These are phyloP conservation scores for Candida pini DNA, from an alignment of 805 yeast genomes.

Conservation along the genomic window DNA sequence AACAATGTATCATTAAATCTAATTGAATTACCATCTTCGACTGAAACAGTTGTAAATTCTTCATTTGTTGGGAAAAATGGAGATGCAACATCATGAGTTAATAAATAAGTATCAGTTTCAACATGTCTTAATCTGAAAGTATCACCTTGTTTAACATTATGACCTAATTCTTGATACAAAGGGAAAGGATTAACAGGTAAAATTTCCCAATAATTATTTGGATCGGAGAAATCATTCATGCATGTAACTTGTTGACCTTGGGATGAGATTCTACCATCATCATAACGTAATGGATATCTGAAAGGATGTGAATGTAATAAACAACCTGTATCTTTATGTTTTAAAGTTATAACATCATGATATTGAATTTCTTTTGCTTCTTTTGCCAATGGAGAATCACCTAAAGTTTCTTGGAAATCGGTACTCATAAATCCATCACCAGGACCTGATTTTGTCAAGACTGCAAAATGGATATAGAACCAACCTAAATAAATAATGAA, in stretches of 20 bases:
- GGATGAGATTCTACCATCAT: conserved; percentile 92
- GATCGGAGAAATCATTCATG: conserved; percentile 43
- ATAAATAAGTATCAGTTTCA: conserved; percentile 69
- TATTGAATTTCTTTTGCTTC: conserved; percentile 69
- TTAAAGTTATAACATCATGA: conserved; percentile 69
- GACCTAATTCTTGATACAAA: conserved; percentile 33
- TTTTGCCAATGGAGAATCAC: conserved; percentile 72
- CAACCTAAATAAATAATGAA: conserved; percentile 76
- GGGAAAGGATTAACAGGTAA: conserved; percentile 53
- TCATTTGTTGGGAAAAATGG: conserved; percentile 90
- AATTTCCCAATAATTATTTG: conserved; percentile 82
- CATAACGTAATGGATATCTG: conserved; percentile 84
- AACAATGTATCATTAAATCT: conserved; percentile 74
- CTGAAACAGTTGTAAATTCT: conserved; percentile 74
- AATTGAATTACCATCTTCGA: conserved; percentile 50
- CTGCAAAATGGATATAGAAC: conserved; percentile 87
- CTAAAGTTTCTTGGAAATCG: conserved; percentile 87
- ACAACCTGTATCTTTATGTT: conserved; percentile 75
- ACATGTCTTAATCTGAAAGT: conserved; percentile 75
- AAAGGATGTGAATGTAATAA: conserved; percentile 77
- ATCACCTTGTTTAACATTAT: conserved; percentile 64
- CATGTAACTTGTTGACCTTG: conserved; percentile 93
- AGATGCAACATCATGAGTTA: conserved; percentile 95
- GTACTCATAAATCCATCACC: conserved; percentile 96
- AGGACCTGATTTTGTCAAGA: conserved; percentile 83